Conservation (phyloP, 768 basidiomycete species). For the Calocera viscosa region DNA sequence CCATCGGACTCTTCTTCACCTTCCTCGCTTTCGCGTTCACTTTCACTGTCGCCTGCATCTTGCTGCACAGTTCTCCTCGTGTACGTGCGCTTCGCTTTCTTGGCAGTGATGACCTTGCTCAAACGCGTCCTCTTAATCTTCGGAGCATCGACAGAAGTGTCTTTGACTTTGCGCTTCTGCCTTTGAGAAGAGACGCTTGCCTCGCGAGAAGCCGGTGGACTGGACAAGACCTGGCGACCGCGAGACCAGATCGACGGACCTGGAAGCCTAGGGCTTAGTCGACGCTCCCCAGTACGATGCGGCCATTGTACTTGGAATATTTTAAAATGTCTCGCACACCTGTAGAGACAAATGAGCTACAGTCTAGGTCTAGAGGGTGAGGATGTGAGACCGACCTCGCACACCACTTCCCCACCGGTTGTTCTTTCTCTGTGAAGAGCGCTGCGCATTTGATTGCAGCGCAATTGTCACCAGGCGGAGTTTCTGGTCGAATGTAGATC, state of each 20-base stretch:
- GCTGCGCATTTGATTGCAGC: neutral
- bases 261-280: neutral
- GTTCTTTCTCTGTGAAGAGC: neutral
- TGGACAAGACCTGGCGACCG: neutral
- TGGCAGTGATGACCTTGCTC: neutral
- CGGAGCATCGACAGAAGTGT: neutral
- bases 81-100: neutral
- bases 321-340: conserved; percentile 1
- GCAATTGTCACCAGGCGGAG: neutral
- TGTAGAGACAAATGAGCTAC: neutral
- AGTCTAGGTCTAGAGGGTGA: neutral
- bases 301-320: neutral
- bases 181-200: neutral
- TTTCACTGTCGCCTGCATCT: conserved; percentile 7
- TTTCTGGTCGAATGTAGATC: neutral
- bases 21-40: conserved; percentile 7
- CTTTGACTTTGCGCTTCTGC: neutral
- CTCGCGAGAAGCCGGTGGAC: neutral
- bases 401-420: conserved; percentile 5
- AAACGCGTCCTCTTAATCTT: conserved; percentile 12
- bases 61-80: neutral
- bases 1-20: conserved; percentile 7
- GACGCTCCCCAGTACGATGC: neutral
- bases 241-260: neutral
- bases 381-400: neutral